Percentiles rank a stretch among this genome's conserved stretches.
These are phyloP conservation scores for Ogataea hybrid DNA, from an alignment of 1,139 yeast species.

Conservation along the genomic window DNA sequence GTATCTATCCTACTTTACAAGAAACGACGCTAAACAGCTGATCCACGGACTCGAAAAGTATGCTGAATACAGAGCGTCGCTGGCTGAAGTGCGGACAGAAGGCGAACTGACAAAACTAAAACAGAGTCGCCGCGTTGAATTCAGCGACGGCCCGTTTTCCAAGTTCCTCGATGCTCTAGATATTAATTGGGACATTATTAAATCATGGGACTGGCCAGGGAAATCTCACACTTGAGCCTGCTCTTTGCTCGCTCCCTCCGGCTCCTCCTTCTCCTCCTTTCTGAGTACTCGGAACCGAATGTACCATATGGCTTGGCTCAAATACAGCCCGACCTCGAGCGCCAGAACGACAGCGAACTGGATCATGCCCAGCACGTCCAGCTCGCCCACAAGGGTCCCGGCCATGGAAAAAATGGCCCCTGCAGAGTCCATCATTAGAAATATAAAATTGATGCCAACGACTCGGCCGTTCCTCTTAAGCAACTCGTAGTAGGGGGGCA, in stretches of 20 bases:
- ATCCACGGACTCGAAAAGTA: conserved; percentile 40
- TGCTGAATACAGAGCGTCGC: conserved; percentile 26
- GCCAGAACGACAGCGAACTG: conserved; percentile 50
- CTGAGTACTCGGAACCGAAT: conserved; percentile 32
- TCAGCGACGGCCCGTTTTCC: conserved; percentile 22
- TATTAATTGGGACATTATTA: conserved; percentile 29
- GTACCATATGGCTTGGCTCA: conserved; percentile 50
- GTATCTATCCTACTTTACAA: conserved; percentile 32
- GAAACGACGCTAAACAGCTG: conserved; percentile 28
- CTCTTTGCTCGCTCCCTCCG: no score
- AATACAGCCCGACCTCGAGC: conserved; percentile 49
- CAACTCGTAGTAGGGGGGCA: conserved; percentile 57
- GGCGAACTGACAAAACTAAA: conserved; percentile 25
- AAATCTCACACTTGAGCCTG: conserved; percentile 2
- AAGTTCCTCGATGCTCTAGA: conserved; percentile 23
- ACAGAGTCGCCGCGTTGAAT: conserved; percentile 4
- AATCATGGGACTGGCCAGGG: conserved; percentile 30
- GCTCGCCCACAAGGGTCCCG: conserved; percentile 45
- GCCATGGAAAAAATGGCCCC: conserved; percentile 55
- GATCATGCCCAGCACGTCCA: conserved; percentile 53
- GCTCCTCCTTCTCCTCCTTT: conserved; percentile 17
- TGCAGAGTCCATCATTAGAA: conserved; percentile 46
- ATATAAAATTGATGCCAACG: conserved; percentile 54
- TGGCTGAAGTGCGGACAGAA: conserved; percentile 32
- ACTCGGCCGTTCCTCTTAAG: conserved; percentile 52